These are phyloP conservation scores for Monascus ruber DNA, from an alignment of 2,329 filamentous ascomycete genomes.

Conservation along the genomic window DNA sequence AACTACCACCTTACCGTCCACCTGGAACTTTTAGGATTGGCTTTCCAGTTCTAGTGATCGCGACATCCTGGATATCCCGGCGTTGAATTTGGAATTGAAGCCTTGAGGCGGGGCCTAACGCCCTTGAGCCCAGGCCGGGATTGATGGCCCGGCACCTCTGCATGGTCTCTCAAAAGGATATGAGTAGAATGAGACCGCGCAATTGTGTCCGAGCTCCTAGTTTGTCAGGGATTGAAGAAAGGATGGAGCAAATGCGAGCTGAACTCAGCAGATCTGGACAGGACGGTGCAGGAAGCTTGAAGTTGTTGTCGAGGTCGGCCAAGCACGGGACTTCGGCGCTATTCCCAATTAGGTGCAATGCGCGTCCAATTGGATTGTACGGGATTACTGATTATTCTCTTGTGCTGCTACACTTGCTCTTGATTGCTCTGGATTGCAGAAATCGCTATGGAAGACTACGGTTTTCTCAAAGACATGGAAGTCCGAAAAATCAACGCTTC, in stretches of 20 bases:
- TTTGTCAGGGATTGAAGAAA: constrained; percentile 3
- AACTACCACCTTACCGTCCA: constrained; percentile 57
- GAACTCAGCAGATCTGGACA: not conserved
- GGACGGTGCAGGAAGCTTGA: constrained; percentile 2
- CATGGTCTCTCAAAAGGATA: constrained; percentile 25
- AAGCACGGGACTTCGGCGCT: constrained; percentile 22
- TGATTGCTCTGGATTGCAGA: too few species aligned
- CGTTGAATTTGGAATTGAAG: constrained; percentile 32
- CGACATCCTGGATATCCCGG: constrained; percentile 61
- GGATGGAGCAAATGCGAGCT: constrained; percentile 1
- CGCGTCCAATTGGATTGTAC: too few species aligned
- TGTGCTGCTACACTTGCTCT: too few species aligned
- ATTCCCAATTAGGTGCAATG: constrained; percentile 13
- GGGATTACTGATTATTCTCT: too few species aligned
- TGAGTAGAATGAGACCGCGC: constrained; percentile 15
- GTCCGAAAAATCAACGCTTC: not conserved
- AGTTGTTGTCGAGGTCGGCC: constrained; percentile 13
- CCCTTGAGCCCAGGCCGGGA: constrained; percentile 28
- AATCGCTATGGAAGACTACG: too few species aligned
- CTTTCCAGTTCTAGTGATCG: constrained; percentile 92
- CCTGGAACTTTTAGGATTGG: constrained; percentile 80
- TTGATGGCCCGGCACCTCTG: constrained; percentile 35
- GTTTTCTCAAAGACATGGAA: too few species aligned
- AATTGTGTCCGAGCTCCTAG: constrained; percentile 6
- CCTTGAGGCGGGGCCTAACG: constrained; percentile 24